phyloP scores from a whole-genome alignment of 441 rosid genomes.

The Croton laevigatus region DNA sequence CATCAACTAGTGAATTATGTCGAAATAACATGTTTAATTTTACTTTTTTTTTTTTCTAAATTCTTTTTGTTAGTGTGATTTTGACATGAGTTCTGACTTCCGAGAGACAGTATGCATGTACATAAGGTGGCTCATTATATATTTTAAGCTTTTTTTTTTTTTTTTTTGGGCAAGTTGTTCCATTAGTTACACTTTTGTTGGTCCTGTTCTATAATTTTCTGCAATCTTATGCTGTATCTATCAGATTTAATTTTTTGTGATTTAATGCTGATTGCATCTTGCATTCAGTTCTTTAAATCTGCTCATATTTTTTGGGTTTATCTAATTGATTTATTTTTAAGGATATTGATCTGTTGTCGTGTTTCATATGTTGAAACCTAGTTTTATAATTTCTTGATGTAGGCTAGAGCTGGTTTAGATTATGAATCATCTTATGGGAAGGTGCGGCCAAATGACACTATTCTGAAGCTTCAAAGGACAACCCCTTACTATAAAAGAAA shows the following conservation, averaged over 20 bases:
- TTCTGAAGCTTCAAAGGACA: conserved; percentile 87
- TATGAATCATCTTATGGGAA: conserved; percentile 91
- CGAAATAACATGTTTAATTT: neutral
- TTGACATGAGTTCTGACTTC: neutral
- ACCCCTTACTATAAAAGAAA: conserved; percentile 88
- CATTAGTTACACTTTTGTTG: neutral
- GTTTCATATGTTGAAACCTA: too few species aligned
- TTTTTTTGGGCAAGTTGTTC: neutral
- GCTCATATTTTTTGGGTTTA: neutral
- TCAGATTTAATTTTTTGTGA: neutral
- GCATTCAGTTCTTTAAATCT: neutral
- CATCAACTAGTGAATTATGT: neutral
- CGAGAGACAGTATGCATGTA: neutral
- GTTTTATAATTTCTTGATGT: conserved; percentile 21
- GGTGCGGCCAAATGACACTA: conserved; percentile 74
- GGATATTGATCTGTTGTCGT: neutral
- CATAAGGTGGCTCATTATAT: neutral
- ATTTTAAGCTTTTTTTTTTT: neutral
- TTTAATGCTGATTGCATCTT: neutral
- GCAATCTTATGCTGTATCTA: neutral
- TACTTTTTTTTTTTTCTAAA: neutral
- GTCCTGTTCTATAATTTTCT: neutral
- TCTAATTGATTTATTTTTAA: too few species aligned
- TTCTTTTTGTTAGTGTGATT: neutral
- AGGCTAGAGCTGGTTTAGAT: conserved; percentile 95